Conservation (phyloP, 257 asterid genomes). For the Nicotiana obtusifolia region DNA sequence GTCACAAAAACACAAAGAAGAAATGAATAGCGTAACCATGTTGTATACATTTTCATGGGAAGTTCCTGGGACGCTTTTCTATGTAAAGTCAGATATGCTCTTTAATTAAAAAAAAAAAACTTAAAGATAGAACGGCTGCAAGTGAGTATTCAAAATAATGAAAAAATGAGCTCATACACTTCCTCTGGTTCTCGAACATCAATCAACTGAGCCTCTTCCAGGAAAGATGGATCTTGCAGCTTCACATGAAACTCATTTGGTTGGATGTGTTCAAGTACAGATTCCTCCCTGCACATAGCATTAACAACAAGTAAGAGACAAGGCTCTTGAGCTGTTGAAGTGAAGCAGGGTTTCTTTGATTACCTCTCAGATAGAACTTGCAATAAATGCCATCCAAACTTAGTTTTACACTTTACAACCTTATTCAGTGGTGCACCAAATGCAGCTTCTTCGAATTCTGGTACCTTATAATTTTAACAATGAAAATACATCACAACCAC, state of each 20-base stretch:
- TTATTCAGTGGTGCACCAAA: constrained; percentile 67
- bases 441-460: constrained; percentile 96
- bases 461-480: constrained; percentile 54
- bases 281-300: constrained; percentile 52
- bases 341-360: constrained; percentile 2
- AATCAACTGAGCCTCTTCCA: constrained; percentile 77
- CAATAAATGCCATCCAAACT: constrained; percentile 94
- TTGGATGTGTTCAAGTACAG: constrained; percentile 62
- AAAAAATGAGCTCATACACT: constrained; percentile 55
- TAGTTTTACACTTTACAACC: constrained; percentile 76
- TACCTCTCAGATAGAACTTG: constrained; percentile 97
- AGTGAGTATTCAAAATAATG: neutral
- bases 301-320: constrained; percentile 20
- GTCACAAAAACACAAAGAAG: constrained; percentile 19
- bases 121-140: neutral
- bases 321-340: constrained; percentile 11
- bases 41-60: neutral
- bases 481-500: constrained; percentile 3
- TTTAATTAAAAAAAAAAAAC: neutral
- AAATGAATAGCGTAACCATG: neutral
- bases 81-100: neutral
- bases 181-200: constrained; percentile 99
- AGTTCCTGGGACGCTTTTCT: neutral
- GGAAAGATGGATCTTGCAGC: constrained; percentile 80
- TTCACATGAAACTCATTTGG: constrained; percentile 70